Evolutionary conservation across 257 asterid species (phyloP), one percentile per base, ranked within the genome.

Genomic region (Nicotiana noctiflora): DNA sequence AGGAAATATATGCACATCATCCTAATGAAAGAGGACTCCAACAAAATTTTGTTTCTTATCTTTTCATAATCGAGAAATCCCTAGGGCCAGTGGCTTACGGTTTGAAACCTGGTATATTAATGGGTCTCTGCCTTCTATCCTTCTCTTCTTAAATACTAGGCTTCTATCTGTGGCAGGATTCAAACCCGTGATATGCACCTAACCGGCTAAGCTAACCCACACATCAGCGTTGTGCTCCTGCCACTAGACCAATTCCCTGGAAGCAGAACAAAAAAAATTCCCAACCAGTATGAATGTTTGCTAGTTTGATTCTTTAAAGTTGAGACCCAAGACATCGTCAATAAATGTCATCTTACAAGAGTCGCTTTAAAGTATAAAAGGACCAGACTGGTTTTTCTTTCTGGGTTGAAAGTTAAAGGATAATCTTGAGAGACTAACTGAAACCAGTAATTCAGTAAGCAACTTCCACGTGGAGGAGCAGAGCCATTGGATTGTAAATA

Each of bases 381-480:
- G 40, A 49, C 57, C 78, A 74, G 61, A 74, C 51, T 23, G 61
- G 23, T 23, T 19, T 40, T 40, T 74, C 61, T 23, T 49, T 23
- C 78, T 46, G 57, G n/a, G 23, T 23, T 74, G 40, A 14, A 49
- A 29, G 60, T 74, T 72, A 55, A 46, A 44, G 37, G 61, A 74
- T 46, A 74, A 14, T 49, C 40, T 46, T 23, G 51, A 74, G 44
- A 74, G 44, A 46, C 17, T 46, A 74, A 74, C 61, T 72, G 61
- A 74, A 46, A 74, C 61, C 14, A 61, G 40, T 74, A 74, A 46
- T 23, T 74, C 78, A 49, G 61, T 74, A 74, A 49, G 78, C 44
- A 49, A 7, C 61, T 53, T 53, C 61, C 61, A 18, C 18, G 18
- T 55, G 23, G 61, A 55, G 25, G 61, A 55, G 8, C 23, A 55